These are phyloP conservation scores for Hebeloma cylindrosporum DNA, from an alignment of 768 basidiomycete species.

Conservation along the genomic window DNA sequence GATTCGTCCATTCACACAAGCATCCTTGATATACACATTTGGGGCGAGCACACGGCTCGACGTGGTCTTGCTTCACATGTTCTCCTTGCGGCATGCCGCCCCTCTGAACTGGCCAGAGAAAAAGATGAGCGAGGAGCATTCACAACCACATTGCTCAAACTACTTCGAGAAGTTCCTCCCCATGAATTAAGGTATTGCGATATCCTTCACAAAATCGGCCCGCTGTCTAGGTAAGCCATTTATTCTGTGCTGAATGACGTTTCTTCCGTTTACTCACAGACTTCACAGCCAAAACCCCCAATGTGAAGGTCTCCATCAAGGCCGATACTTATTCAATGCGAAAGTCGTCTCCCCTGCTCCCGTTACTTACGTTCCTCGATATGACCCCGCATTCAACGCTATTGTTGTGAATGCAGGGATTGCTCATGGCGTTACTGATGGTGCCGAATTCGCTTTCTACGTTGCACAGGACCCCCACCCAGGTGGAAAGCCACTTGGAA, in stretches of 20 bases:
- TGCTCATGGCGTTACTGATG: conserved; percentile 4
- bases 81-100: conserved; percentile 2
- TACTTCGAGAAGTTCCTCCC: neutral
- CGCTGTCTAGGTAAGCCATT: conserved; percentile 1
- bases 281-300: conserved; percentile 14
- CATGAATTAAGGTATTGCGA: conserved; percentile 10
- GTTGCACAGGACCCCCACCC: no score
- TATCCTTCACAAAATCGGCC: conserved; percentile 1
- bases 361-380: neutral
- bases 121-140: conserved; percentile 7
- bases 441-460: neutral
- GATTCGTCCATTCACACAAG: no score
- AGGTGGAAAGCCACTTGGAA: no score
- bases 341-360: neutral
- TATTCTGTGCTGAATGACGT: neutral
- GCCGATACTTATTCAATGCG: conserved; percentile 7
- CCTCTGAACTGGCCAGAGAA: neutral
- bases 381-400: neutral
- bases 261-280: neutral
- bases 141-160: conserved; percentile 9
- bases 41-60: no score
- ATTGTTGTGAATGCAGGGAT: neutral
- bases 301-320: conserved; percentile 11
- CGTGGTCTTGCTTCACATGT: neutral
- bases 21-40: no score